Base-by-base conservation (phyloP, 331 rosid species). In the Saraca asoca region DNA sequence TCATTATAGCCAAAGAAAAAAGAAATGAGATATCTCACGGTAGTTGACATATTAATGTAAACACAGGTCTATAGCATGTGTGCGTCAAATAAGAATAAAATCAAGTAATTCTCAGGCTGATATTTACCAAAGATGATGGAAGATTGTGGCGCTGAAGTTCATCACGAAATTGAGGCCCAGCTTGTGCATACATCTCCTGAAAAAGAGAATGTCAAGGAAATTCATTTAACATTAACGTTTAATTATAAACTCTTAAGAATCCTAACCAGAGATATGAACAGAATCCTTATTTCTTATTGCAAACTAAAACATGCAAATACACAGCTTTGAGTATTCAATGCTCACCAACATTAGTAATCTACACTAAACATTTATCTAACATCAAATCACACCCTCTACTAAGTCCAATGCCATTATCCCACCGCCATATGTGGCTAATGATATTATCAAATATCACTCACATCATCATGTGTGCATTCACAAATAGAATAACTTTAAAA, bases 161-260 rank as follows among this genome's bases (percentile, higher is more conserved):
- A 38, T 90, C 99, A 58, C 97, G 97, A 72, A 95, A 91, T 75
- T 90, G 97, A 71, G 93, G 57, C 66, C 99, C 99, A 12, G 99
- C 96, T 68, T 95, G 99, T 12, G 86, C 58, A 75, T 95, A 95
- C 99, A 95, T 95, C 80, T 95, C 99, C 99, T 95, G 86, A 51
- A 60, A 72, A 41, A 62, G 71, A 15, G 43, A 73, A 62, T 42
- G 74, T 56, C n/a, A 74, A 57, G 75, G 58, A 64, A 77, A 55
- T 41, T 31, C 45, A 62, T 39, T 24, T 45, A 69, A 48, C 62
- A 59, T 15, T 39, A 62, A 39, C 58, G 42, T 43, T 31, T 13
- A 58, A 43, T 73, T 37, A 59, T 35, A 55, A 20, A 37, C 64
- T 20, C 54, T n/a, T 42, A 41, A 61, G 67, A 62, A 17, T n/a